Evolutionary conservation across 345 rosid species (phyloP), one percentile per base, ranked within the genome.

Genomic region (Bruguiera parviflora): DNA sequence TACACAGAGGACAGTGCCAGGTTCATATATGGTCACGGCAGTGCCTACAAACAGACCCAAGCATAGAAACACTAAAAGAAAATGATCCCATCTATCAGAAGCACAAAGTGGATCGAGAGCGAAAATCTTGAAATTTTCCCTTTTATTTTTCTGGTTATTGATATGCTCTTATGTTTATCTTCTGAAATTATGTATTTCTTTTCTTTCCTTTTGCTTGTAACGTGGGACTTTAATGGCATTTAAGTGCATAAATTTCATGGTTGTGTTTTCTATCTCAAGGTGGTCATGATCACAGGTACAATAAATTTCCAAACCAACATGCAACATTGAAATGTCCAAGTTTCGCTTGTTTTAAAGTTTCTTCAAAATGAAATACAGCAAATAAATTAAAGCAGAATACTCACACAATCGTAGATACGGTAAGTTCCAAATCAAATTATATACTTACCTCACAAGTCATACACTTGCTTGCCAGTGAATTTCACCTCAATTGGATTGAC

Each of bases 391-490:
- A 27, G 39, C 43, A 25, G n/a, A 58, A 32, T 46, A 46, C 3
- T 60, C 31, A 19, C 51, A 53, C 16, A 20, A 63, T 62, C 67
- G 63, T 25, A 61, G 24, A 19, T 24, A 53, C 37, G 20, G 3
- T 22, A 20, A 52, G 5, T 43, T 13, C 18, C 49, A 43, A 43
- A 43, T 43, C 18, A 43, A 13, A 43, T 13, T 43, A 43, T 43
- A 15, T 13, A 56, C 61, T 63, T 62, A 73, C 10, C 79, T 89
- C 61, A 90, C 87, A 93, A 81, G 71, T 94, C 97, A 77, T 91
- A 91, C 29, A 65, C 69, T 76, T 91, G 96, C 83, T 94, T 94
- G 20, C 98, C 98, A 22, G 97, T 91, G 79, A 94, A 91, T 89
- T 94, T 91, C 52, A 94, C 95, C 84, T 94, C 96, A 67, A 89